These are phyloP conservation scores for Trichoderma harzianum DNA, from an alignment of 2,329 filamentous ascomycete species.

Conservation along the genomic window DNA sequence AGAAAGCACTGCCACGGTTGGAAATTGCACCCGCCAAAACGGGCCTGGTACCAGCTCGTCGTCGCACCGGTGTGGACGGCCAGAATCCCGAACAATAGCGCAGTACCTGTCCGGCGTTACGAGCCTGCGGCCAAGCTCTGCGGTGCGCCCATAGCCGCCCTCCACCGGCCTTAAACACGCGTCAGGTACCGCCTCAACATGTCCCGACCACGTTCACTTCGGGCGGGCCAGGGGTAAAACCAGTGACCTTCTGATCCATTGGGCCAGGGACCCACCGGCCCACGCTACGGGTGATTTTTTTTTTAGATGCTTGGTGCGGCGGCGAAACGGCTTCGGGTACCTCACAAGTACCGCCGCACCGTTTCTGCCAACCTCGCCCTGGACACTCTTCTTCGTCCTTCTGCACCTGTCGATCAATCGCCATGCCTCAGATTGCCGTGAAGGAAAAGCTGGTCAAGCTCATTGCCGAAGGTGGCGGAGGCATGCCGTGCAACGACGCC, in stretches of 20 bases:
- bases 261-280: not conserved
- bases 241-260: not conserved
- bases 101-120: not conserved
- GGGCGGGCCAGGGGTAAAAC: slow-evolving; percentile 14
- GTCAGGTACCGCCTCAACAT: slow-evolving; percentile 8
- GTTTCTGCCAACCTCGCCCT: not conserved
- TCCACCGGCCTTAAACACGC: not conserved
- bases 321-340: not conserved
- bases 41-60: slow-evolving; percentile 6
- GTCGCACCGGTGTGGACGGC: slow-evolving; percentile 1
- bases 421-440: slow-evolving; percentile 9
- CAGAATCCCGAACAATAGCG: not conserved
- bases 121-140: not conserved
- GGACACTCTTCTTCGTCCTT: not conserved
- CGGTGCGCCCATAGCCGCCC: not conserved
- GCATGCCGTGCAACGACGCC: slow-evolving; percentile 12
- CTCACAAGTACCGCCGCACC: not conserved
- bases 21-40: slow-evolving; percentile 18
- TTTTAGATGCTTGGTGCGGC: slow-evolving; percentile 17
- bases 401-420: not conserved
- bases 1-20: slow-evolving; percentile 9
- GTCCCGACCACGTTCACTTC: not conserved
- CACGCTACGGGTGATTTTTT: slow-evolving; percentile 15
- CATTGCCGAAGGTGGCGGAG: slow-evolving; percentile 9
- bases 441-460: not conserved